Base-by-base conservation (phyloP, 805 yeast genomes). In the Clavispora santaluciae region DNA sequence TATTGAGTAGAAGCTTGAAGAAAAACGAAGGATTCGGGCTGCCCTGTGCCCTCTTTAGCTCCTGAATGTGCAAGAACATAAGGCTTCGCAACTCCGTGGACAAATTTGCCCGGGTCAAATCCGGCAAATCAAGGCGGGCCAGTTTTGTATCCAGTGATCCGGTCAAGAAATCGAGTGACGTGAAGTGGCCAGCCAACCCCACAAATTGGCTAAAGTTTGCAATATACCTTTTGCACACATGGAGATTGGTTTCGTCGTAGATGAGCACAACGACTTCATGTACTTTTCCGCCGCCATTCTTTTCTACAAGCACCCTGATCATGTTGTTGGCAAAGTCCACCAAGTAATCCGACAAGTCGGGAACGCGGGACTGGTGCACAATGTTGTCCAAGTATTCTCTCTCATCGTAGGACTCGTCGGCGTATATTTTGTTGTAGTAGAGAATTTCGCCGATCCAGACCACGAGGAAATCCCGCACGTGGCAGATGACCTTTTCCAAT, bases 391-490 rank as follows among this genome's bases (percentile, higher is more conserved):
- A 74, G 22, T 71, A 63, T 18, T 68, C 65, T 3, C 62, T 60
- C 10, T 55, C 53, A 17, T 60, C 64, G 53, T 75, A 85, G 0
- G 81, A 66, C 37, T 65, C 71, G 1, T 42, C 51, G 0, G 82
- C 82, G 49, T 84, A 84, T 0, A 84, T 59, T 1, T 60, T 54
- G 35, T 79, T 69, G 37, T 72, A 60, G 54, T 74, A 81, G 36
- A 82, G 57, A 1, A 82, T 64, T 31, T 77, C 77, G 44, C 81
- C 82, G 8, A 76, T 53, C 62, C 75, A 69, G 1, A 73, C 75
- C 3, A 65, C 60, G 10, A 81, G 44, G 38, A 79, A 72, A 51
- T 78, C 83, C 22, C 72, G 59, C 5, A 79, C 41, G 5, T 68
- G 51, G 2, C 59, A 43, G 6, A 70, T 38, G 6, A 72, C 50